Evolutionary conservation across 2,329 filamentous ascomycete species (phyloP).

Genomic region (Elsinoe batatas): DNA sequence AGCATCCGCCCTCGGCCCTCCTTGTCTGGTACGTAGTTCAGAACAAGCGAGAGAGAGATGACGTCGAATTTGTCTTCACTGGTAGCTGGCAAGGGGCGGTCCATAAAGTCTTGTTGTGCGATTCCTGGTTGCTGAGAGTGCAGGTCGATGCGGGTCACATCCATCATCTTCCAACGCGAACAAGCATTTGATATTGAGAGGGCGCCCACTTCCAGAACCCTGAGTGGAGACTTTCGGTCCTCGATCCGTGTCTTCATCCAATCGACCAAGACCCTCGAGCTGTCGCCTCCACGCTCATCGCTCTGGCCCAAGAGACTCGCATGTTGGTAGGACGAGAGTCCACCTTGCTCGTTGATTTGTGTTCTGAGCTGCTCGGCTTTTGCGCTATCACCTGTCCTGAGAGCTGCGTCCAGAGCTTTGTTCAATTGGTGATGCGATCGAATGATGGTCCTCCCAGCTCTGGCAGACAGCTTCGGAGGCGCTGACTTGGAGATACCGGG

Average conservation of each 20-base stretch:
- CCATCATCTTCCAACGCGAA: slow-evolving; percentile 59
- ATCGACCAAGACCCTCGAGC: slow-evolving; percentile 48
- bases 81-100: slow-evolving; percentile 59
- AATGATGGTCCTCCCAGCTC: slow-evolving; percentile 49
- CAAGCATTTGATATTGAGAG: slow-evolving; percentile 78
- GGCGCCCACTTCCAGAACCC: slow-evolving; percentile 80
- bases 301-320: slow-evolving; percentile 55
- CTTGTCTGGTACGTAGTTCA: slow-evolving; percentile 86
- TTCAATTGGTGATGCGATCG: slow-evolving; percentile 50
- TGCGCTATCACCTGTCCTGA: slow-evolving; percentile 32
- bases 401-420: slow-evolving; percentile 45
- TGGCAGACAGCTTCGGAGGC: slow-evolving; percentile 38
- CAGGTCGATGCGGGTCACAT: slow-evolving; percentile 77
- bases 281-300: slow-evolving; percentile 52
- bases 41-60: slow-evolving; percentile 80
- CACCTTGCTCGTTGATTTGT: slow-evolving; percentile 47
- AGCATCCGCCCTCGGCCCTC: slow-evolving; percentile 75
- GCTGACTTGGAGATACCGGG: neutral
- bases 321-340: slow-evolving; percentile 50
- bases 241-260: slow-evolving; percentile 38
- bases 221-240: slow-evolving; percentile 30
- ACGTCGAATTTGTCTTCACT: slow-evolving; percentile 67
- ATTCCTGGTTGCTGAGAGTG: slow-evolving; percentile 79
- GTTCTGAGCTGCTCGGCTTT: slow-evolving; percentile 35
- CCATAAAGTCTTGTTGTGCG: slow-evolving; percentile 86